A percentile compares a stretch with the other conserved stretches of the same genome.
These are phyloP conservation scores for Colletotrichum lindemuthianum DNA, from an alignment of 2,329 filamentous ascomycete genomes.

Conservation along the genomic window DNA sequence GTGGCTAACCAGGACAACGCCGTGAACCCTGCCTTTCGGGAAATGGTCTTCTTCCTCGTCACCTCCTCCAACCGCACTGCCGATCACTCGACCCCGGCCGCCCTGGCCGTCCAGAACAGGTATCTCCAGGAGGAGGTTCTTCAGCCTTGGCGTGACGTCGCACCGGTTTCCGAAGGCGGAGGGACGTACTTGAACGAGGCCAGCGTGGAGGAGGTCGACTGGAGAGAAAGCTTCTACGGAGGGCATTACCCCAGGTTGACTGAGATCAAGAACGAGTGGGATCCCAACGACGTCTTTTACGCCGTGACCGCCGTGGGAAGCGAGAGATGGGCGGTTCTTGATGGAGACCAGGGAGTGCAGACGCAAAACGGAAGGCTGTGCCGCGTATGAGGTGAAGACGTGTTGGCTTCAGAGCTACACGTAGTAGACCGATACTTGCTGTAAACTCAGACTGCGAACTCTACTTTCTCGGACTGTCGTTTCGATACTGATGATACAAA, in stretches of 20 bases:
- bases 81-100: not conserved
- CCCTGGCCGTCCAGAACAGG: not conserved
- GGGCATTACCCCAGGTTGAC: conserved; percentile 41
- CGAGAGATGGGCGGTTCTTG: conserved; percentile 38
- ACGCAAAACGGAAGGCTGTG: not conserved
- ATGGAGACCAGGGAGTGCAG: conserved; percentile 2
- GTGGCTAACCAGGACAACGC: conserved; percentile 12
- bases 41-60: conserved; percentile 14
- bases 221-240: conserved; percentile 43
- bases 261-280: conserved; percentile 42
- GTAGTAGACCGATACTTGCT: too few relatives aligned
- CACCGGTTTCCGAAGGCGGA: conserved; percentile 13
- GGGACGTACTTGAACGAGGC: conserved; percentile 45
- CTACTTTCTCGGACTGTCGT: too few relatives aligned
- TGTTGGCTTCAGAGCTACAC: too few relatives aligned
- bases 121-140: not conserved
- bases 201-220: conserved; percentile 43
- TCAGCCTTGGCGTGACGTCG: not conserved
- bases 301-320: conserved; percentile 41
- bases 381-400: not conserved
- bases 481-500: too few relatives aligned
- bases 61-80: not conserved
- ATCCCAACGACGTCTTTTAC: conserved; percentile 43
- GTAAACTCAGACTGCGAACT: too few relatives aligned
- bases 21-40: conserved; percentile 14